phyloP scores from a whole-genome alignment of 176 grass and related monocot genomes.

The Olyra latifolia region DNA sequence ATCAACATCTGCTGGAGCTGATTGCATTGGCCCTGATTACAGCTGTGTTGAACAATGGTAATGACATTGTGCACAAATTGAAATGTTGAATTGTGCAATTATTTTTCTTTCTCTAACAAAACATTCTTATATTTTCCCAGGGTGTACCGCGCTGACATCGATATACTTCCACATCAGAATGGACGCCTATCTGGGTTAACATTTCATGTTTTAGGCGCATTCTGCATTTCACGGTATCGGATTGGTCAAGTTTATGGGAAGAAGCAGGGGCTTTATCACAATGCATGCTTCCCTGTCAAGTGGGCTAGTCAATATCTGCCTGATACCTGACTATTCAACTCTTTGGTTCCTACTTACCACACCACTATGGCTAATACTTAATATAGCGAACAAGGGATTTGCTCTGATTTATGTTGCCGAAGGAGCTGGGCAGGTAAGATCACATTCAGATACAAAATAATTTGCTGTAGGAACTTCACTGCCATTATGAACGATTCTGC shows the following conservation, averaged over 20 bases:
- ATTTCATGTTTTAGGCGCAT: constrained; percentile 58
- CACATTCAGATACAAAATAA: constrained; percentile 12
- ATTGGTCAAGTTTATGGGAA: constrained; percentile 93
- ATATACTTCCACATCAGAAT: too few species aligned
- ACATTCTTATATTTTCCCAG: constrained; percentile 50
- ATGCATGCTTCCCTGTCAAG: constrained; percentile 98
- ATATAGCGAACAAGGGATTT: constrained; percentile 87
- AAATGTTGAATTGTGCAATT: not conserved
- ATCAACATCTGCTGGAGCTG: constrained; percentile 83
- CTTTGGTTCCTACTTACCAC: constrained; percentile 23
- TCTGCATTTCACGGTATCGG: constrained; percentile 95
- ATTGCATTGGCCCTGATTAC: constrained; percentile 79
- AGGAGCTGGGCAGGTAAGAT: constrained; percentile 92
- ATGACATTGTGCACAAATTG: constrained; percentile 11
- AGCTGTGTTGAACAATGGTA: constrained; percentile 97
- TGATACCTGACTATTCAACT: constrained; percentile 67
- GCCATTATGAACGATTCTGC: not conserved
- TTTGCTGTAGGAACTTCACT: not conserved
- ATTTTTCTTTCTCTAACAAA: constrained; percentile 2
- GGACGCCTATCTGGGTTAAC: constrained; percentile 41
- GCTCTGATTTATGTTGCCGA: constrained; percentile 87
- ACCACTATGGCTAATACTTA: too few species aligned
- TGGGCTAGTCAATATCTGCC: constrained; percentile 88
- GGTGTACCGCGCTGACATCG: constrained; percentile 88
- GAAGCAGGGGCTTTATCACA: constrained; percentile 94